Percentiles rank a stretch among this genome's conserved stretches.
phyloP scores from a whole-genome alignment of 2,329 filamentous ascomycete species.

The Fusarium sp. region DNA sequence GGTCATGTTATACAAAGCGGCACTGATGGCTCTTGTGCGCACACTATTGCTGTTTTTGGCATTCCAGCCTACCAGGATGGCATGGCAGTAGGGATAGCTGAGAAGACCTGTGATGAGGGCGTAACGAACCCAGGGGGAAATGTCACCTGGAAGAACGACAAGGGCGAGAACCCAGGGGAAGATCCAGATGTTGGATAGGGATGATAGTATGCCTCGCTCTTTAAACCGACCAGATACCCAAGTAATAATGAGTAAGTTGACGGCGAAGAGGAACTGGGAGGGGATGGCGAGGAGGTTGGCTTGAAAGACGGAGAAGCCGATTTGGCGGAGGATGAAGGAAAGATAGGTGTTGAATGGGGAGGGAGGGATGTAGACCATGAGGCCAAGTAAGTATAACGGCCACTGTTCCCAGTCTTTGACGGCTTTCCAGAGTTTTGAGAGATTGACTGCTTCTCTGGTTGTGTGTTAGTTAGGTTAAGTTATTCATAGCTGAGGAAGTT shows the following conservation, averaged over 20 bases:
- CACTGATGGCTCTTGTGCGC: constrained; percentile 70
- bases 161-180: constrained; percentile 62
- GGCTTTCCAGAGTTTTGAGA: constrained; percentile 59
- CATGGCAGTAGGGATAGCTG: constrained; percentile 60
- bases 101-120: constrained; percentile 55
- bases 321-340: constrained; percentile 57
- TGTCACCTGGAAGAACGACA: constrained; percentile 52
- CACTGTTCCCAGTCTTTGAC: constrained; percentile 71
- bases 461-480: constrained; percentile 28
- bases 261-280: constrained; percentile 58
- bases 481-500: rapidly evolving
- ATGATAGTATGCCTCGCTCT: constrained; percentile 59
- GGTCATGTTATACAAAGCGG: constrained; percentile 70
- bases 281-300: constrained; percentile 61
- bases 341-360: constrained; percentile 59
- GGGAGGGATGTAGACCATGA: constrained; percentile 60
- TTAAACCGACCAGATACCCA: constrained; percentile 58
- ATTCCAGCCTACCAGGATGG: constrained; percentile 67
- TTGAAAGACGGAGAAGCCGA: constrained; percentile 60
- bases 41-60: constrained; percentile 73
- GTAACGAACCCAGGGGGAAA: constrained; percentile 58
- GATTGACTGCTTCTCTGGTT: constrained; percentile 51
- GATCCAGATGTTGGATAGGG: constrained; percentile 62
- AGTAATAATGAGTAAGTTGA: constrained; percentile 61
- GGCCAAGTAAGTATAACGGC: constrained; percentile 60